phyloP scores from a whole-genome alignment of 805 yeast genomes.

The Wickerhamiella allomyrinae region DNA sequence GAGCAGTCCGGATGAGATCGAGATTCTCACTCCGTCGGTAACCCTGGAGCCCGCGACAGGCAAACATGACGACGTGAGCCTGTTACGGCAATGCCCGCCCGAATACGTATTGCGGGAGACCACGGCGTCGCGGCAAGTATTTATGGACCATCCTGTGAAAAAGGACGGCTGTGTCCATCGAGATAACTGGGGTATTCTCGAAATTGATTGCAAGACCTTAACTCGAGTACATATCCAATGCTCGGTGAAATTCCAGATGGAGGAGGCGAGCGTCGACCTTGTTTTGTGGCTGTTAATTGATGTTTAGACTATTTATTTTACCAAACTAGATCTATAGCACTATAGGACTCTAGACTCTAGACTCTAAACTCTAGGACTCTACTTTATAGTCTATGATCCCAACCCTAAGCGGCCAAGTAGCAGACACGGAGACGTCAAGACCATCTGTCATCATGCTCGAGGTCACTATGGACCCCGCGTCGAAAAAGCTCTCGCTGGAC shows the following conservation, averaged over 20 bases:
- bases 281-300: not conserved
- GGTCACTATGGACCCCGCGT: conserved; percentile 2
- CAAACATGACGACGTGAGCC: conserved; percentile 16
- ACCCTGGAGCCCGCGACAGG: conserved; percentile 16
- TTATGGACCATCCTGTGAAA: conserved; percentile 16
- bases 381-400: not conserved
- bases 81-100: conserved; percentile 17
- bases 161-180: conserved; percentile 4
- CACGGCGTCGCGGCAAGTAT: conserved; percentile 17
- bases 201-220: conserved; percentile 2
- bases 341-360: too few species aligned
- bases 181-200: conserved; percentile 21
- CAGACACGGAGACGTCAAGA: too few species aligned
- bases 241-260: not conserved
- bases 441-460: conserved; percentile 4
- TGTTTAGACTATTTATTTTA: not conserved
- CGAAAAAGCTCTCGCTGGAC: conserved; percentile 1
- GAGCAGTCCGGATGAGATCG: conserved; percentile 9
- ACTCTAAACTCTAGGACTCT: too few species aligned
- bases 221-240: not conserved
- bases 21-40: conserved; percentile 8
- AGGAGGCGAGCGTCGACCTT: not conserved
- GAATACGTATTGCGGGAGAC: conserved; percentile 18
- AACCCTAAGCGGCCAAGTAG: not conserved
- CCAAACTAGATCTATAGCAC: not conserved